phyloP scores from a whole-genome alignment of 371 early-diverging fungal species.

The Zychaea mexicana region DNA sequence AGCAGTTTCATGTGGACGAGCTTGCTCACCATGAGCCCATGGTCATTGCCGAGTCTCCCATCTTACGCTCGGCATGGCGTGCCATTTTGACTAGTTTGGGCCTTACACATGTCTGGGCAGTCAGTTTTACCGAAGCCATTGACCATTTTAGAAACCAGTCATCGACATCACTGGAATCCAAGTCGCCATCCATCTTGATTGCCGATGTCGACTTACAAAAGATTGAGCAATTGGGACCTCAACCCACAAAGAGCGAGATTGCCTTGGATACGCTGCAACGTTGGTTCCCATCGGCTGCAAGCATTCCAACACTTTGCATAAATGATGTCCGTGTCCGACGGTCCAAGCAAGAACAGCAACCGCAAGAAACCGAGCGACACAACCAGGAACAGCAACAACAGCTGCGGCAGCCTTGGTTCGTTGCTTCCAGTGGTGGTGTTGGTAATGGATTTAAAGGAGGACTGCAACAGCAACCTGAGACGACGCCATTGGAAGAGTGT shows the following conservation, averaged over 20 bases:
- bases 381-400: neutral
- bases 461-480: neutral
- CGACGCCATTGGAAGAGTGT: constrained; percentile 1
- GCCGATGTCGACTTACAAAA: constrained; percentile 14
- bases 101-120: neutral
- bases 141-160: neutral
- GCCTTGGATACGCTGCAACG: constrained; percentile 7
- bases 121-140: constrained; percentile 10
- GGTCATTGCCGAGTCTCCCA: constrained; percentile 16
- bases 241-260: constrained; percentile 10
- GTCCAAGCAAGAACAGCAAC: neutral
- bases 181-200: neutral
- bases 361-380: too few relatives aligned
- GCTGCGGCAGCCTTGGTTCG: too few relatives aligned
- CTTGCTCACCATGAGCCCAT: constrained; percentile 10
- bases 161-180: neutral
- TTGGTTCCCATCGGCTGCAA: constrained; percentile 1
- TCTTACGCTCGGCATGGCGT: constrained; percentile 9
- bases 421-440: neutral
- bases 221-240: constrained; percentile 8
- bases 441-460: neutral
- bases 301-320: constrained; percentile 11
- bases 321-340: constrained; percentile 13
- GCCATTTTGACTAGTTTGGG: constrained; percentile 8
- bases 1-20: constrained; percentile 16